Percentiles rank a stretch among this genome's conserved stretches.
Conservation (phyloP, 192 early-diverging fungal genomes). For the Gaertneriomyces semiglobifer region DNA sequence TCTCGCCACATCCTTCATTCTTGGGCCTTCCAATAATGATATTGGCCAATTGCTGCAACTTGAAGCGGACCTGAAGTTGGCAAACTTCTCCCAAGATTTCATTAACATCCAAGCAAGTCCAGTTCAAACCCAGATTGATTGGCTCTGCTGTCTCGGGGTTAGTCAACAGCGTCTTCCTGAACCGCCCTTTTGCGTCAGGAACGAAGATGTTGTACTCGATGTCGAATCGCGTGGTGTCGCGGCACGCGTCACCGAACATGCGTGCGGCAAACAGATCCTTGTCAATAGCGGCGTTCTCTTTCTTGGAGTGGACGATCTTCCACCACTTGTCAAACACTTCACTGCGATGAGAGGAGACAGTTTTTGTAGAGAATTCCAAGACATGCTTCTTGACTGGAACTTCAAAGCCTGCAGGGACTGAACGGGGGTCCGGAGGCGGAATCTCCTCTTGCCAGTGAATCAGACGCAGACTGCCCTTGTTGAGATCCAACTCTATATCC, state of each 20-base stretch:
- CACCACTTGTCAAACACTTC: slow-evolving; percentile 12
- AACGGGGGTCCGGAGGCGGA: slow-evolving; percentile 20
- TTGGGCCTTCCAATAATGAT: background rate
- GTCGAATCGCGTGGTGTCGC: background rate
- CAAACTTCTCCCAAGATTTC: background rate
- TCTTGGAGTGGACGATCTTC: background rate
- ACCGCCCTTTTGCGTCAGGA: slow-evolving; percentile 6
- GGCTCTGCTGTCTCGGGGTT: slow-evolving; percentile 9
- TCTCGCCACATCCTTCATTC: background rate
- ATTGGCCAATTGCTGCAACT: slow-evolving; percentile 9
- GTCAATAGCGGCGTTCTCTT: background rate
- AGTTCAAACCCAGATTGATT: slow-evolving; percentile 2
- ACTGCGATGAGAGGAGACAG: background rate
- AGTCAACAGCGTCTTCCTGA: background rate
- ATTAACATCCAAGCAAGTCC: slow-evolving; percentile 4
- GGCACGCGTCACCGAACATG: slow-evolving; percentile 18
- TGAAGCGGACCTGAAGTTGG: slow-evolving; percentile 6
- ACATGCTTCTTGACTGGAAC: slow-evolving; percentile 10
- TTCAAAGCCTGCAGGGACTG: slow-evolving; percentile 26
- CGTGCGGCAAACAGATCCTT: background rate
- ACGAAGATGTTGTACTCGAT: slow-evolving; percentile 8
- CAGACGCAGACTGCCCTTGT: background rate
- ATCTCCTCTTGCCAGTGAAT: slow-evolving; percentile 14
- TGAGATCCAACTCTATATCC: slow-evolving; percentile 8
- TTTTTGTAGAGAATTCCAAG: slow-evolving; percentile 18